Percentiles rank a stretch among this genome's conserved stretches.
These are phyloP conservation scores for Chaetomiaceae sp. DNA, from an alignment of 2,329 filamentous ascomycete genomes.

Conservation along the genomic window DNA sequence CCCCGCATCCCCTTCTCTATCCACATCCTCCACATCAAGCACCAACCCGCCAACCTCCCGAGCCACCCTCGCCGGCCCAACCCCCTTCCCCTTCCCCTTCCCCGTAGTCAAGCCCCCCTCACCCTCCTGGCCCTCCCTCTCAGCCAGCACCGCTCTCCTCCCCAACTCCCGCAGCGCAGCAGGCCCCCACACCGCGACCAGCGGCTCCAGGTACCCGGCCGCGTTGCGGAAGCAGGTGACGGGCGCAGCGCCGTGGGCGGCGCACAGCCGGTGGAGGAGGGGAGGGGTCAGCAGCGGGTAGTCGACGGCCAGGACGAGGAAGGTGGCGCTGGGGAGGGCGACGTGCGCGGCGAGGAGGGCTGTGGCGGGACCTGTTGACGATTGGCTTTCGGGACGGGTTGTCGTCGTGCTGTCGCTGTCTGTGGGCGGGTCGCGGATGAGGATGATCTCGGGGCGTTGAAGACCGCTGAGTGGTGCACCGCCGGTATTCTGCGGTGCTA, in stretches of 20 bases:
- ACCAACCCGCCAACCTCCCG: constrained; percentile 7
- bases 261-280: constrained; percentile 26
- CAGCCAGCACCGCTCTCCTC: background rate
- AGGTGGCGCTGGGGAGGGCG: constrained; percentile 23
- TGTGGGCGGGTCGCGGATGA: background rate
- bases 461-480: no score
- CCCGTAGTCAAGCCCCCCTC: constrained; percentile 5
- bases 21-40: background rate
- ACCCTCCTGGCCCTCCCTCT: background rate
- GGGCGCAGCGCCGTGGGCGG: constrained; percentile 20
- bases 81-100: background rate
- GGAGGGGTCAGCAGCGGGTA: constrained; percentile 28
- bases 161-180: constrained; percentile 25
- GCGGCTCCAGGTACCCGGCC: constrained; percentile 29
- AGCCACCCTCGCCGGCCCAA: constrained; percentile 13
- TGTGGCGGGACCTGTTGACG: constrained; percentile 13
- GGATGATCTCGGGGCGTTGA: no score
- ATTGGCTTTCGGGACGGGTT: background rate
- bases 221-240: constrained; percentile 32
- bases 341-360: constrained; percentile 30
- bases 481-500: no score
- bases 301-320: constrained; percentile 31
- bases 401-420: background rate
- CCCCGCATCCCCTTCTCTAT: background rate
- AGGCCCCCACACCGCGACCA: constrained; percentile 32